A percentile compares a stretch with the other conserved stretches of the same genome.
Conservation (phyloP, 306 rosid genomes). For the Pterocarpus macrocarpus region DNA sequence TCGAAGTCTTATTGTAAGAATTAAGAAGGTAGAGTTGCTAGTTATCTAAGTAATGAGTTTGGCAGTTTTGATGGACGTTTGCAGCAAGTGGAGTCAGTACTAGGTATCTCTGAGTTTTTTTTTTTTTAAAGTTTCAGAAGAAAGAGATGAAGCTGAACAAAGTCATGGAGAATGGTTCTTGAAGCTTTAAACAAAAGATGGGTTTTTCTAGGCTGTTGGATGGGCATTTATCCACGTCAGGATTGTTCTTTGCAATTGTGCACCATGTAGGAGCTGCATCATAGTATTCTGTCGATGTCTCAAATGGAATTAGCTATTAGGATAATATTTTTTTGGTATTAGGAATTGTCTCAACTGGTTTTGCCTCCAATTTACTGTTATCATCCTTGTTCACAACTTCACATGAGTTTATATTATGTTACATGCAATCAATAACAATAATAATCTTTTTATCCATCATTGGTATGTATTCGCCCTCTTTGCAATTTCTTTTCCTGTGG, state of each 20-base stretch:
- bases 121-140: too few relatives aligned
- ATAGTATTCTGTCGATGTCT: not conserved
- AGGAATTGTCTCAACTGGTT: not conserved
- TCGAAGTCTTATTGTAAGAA: too few relatives aligned
- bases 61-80: too few relatives aligned
- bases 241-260: not conserved
- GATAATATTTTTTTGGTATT: too few relatives aligned
- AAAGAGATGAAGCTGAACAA: too few relatives aligned
- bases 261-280: not conserved
- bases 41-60: too few relatives aligned
- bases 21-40: too few relatives aligned
- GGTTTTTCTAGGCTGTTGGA: slow-evolving; percentile 7
- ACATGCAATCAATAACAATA: not conserved
- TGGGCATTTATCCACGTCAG: not conserved
- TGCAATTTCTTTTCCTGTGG: not conserved
- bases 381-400: not conserved
- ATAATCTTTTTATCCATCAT: not conserved
- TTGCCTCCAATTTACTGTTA: not conserved
- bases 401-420: slow-evolving; percentile 14
- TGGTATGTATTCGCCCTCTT: slow-evolving; percentile 23
- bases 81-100: too few relatives aligned
- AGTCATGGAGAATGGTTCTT: not conserved
- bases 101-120: too few relatives aligned
- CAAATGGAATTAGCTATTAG: not conserved
- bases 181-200: not conserved